These are phyloP conservation scores for Tephrocybe sp. DNA, from an alignment of 768 basidiomycete species.

Conservation along the genomic window DNA sequence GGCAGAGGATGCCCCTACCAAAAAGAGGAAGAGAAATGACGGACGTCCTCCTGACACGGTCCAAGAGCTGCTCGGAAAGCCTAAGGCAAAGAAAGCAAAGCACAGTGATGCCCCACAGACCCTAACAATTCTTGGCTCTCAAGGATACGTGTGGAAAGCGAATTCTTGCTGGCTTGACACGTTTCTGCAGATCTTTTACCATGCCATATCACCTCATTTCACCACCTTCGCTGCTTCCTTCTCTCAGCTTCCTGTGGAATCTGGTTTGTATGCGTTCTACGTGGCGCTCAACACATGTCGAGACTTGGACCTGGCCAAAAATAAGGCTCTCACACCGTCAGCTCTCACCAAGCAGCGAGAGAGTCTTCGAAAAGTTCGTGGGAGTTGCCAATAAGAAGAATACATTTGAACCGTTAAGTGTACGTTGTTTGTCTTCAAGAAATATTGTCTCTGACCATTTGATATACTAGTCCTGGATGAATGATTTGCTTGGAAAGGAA, in stretches of 20 bases:
- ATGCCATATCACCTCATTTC: not conserved
- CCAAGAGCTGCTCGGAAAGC: not conserved
- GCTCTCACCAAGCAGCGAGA: not conserved
- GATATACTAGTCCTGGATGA: not conserved
- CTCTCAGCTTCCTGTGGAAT: not conserved
- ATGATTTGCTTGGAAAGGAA: not conserved
- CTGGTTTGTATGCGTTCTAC: not conserved
- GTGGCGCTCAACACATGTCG: not conserved
- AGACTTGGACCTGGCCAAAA: not conserved
- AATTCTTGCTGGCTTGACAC: conserved; percentile 4
- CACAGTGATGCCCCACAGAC: not conserved
- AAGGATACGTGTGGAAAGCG: not conserved
- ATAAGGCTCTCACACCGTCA: not conserved
- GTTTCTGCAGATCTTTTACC: conserved; percentile 6
- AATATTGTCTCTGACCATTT: not conserved
- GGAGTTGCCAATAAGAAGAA: not conserved
- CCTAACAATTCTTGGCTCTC: not conserved
- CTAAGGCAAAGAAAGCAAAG: not conserved
- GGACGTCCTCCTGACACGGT: conserved; percentile 17
- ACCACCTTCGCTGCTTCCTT: not conserved
- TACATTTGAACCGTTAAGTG: not conserved
- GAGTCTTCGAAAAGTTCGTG: not conserved
- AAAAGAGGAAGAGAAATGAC: conserved; percentile 24
- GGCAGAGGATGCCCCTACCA: not conserved
- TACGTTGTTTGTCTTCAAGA: not conserved